Base-by-base conservation (phyloP, 140 eudicot species). In the Senecio squalidus region DNA sequence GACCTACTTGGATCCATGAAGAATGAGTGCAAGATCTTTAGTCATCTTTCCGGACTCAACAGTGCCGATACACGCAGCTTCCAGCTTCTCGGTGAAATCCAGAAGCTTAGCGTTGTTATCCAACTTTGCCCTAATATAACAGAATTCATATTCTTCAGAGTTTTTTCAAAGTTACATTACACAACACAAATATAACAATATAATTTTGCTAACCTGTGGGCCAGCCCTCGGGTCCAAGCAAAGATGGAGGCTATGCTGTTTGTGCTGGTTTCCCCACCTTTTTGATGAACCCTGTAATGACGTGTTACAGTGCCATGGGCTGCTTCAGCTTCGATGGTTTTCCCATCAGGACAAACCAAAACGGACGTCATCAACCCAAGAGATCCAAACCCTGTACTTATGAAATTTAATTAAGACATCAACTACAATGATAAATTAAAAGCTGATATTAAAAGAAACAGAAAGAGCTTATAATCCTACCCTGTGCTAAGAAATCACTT, bases 361-460 rank as follows among this genome's bases (percentile, higher is more conserved):
- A 92, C 98, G 4, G 98, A 92, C 26, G 98, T 92, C 98, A 92
- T 92, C 89, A 92, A 73, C 34, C 98, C 98, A 70, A 92, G 96
- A 58, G 98, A 92, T 62, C 98, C 98, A 27, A 92, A 92, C 24
- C 98, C 98, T 90, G 78, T 21, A 43, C 39, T 34, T 8, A 30
- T 33, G 10, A 9, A 57, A 51, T 30, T 14, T 45, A 54, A 54
- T 61, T 27, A 40, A 60, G 48, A 27, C 9, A 5, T 36, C 4
- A 27, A 61, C 15, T 33, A 20, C 14, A 18, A 17, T 1, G 28
- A 22, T 29, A 59, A 6, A 17, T 41, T 9, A 48, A 58, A 39
- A 1, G n/a, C n/a, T n/a, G n/a, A 6, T 6, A 0, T 43, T 4
- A 10, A 52, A 18, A 15, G 22, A 29, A 48, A 15, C 15, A 38